phyloP scores from a whole-genome alignment of 2,329 filamentous ascomycete genomes.

The Tolypocladium tropicale region DNA sequence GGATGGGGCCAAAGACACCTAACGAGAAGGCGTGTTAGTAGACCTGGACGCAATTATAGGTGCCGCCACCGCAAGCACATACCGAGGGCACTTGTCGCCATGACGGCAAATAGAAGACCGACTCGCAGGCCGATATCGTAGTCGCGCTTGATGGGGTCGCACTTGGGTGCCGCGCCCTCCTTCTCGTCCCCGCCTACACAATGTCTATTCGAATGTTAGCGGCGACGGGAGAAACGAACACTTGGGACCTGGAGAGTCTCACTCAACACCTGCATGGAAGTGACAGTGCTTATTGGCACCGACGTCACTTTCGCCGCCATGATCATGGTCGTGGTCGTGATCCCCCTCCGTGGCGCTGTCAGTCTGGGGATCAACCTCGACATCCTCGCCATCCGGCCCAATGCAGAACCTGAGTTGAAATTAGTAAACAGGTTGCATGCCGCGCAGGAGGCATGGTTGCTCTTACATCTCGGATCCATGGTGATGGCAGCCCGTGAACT shows the following conservation, averaged over 20 bases:
- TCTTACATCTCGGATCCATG: constrained; percentile 48
- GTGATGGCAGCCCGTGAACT: constrained; percentile 55
- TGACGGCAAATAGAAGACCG: constrained; percentile 62
- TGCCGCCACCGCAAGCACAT: constrained; percentile 5
- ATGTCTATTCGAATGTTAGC: constrained; percentile 27
- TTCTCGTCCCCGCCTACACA: constrained; percentile 41
- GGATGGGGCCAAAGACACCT: constrained; percentile 56
- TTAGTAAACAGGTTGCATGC: too few species aligned
- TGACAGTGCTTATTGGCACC: constrained; percentile 28
- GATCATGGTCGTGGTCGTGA: constrained; percentile 9
- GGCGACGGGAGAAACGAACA: neutral
- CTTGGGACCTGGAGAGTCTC: constrained; percentile 17
- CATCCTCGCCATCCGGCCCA: constrained; percentile 48
- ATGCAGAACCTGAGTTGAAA: constrained; percentile 48
- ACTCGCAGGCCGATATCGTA: constrained; percentile 62
- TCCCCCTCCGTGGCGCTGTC: constrained; percentile 12
- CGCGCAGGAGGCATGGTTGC: neutral
- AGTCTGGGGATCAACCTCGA: constrained; percentile 38
- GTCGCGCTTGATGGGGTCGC: constrained; percentile 35
- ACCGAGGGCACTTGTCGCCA: constrained; percentile 58
- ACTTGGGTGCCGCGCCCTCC: constrained; percentile 25
- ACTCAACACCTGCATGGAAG: constrained; percentile 69
- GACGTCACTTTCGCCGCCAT: constrained; percentile 7
- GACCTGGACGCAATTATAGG: too few species aligned
- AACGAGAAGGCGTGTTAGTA: neutral